These are phyloP conservation scores for Cladosporium sp. DNA, from an alignment of 2,329 filamentous ascomycete genomes.

Conservation along the genomic window DNA sequence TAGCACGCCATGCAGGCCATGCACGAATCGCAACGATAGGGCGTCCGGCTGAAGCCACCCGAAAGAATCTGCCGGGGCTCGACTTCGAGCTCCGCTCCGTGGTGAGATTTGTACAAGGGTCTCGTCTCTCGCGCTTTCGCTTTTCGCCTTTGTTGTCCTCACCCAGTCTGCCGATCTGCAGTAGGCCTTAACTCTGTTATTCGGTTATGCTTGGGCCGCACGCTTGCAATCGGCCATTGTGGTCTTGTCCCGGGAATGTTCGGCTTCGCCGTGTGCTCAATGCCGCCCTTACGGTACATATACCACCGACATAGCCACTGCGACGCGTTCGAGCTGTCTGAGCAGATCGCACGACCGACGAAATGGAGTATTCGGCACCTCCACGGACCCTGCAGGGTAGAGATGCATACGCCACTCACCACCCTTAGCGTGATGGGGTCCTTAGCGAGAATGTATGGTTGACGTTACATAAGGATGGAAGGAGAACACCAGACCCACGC, in stretches of 20 bases:
- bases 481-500: neutral
- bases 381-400: slow-evolving; percentile 4
- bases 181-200: slow-evolving; percentile 1
- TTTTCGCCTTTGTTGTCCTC: slow-evolving; percentile 4
- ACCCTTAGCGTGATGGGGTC: neutral
- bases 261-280: neutral
- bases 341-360: neutral
- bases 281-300: neutral
- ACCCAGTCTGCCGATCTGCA: neutral
- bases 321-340: neutral
- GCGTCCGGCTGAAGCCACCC: neutral
- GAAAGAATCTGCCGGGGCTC: neutral
- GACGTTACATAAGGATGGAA: neutral
- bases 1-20: slow-evolving; percentile 9
- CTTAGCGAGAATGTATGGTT: neutral
- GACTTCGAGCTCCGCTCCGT: slow-evolving; percentile 1
- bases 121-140: neutral
- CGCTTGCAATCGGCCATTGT: neutral
- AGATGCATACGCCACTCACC: neutral
- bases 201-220: neutral
- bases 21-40: neutral
- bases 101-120: neutral
- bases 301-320: neutral
- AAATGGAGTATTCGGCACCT: neutral
- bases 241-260: neutral